phyloP scores from a whole-genome alignment of 305 asterid genomes.

The Solanum hybrid region DNA sequence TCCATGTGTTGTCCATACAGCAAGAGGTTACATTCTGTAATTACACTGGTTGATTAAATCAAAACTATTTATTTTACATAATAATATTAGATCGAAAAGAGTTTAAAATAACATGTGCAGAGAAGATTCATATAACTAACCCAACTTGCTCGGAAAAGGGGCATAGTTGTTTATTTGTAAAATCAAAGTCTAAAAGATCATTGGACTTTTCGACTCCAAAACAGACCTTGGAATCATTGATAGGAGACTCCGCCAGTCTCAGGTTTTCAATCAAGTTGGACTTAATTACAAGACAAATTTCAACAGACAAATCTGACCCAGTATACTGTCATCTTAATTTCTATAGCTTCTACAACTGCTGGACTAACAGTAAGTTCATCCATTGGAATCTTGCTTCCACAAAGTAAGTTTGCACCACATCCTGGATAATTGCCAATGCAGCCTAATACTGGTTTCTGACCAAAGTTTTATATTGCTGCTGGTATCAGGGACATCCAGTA shows the following conservation, averaged over 20 bases:
- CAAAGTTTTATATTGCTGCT: neutral
- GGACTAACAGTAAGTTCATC: neutral
- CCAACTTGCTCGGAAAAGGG: neutral
- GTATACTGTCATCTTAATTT: neutral
- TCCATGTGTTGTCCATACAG: neutral
- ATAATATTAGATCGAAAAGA: neutral
- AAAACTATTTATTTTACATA: neutral
- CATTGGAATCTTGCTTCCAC: neutral
- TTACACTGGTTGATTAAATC: neutral
- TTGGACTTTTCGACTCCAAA: neutral
- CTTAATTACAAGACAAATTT: neutral
- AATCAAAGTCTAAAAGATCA: neutral
- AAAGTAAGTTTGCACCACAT: neutral
- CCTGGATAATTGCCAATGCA: neutral
- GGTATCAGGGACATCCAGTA: neutral
- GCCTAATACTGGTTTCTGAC: neutral
- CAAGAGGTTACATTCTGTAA: no score
- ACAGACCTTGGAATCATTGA: neutral
- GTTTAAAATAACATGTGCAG: neutral
- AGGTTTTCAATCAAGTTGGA: neutral
- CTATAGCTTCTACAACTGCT: neutral
- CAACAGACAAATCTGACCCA: neutral
- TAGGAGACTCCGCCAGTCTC: neutral
- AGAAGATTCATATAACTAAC: neutral
- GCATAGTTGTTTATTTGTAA: neutral